Conservation (phyloP, 208 protist species). For the Crithidia expoeki region DNA sequence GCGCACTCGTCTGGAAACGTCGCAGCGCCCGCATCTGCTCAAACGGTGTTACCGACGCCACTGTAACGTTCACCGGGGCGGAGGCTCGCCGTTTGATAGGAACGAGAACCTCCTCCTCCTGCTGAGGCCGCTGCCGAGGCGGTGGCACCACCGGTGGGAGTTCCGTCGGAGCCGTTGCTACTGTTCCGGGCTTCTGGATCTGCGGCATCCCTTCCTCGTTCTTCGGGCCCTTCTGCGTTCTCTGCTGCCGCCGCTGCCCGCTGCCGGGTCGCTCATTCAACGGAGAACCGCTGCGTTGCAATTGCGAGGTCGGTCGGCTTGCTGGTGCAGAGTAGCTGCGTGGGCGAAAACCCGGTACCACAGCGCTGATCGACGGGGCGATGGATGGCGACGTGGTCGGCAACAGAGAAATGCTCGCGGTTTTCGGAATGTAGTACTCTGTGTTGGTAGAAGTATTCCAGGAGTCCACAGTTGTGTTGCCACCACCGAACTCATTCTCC, state of each 20-base stretch:
- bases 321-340: constrained; percentile 12
- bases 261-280: neutral
- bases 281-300: neutral
- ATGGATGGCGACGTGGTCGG: neutral
- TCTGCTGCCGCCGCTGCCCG: constrained; percentile 7
- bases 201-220: neutral
- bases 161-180: neutral
- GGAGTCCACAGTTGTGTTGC: neutral
- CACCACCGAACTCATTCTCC: constrained; percentile 10
- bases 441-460: neutral
- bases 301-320: neutral
- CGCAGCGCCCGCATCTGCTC: constrained; percentile 18
- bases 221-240: neutral
- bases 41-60: neutral
- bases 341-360: neutral
- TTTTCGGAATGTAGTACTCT: neutral
- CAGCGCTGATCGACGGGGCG: neutral
- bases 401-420: neutral
- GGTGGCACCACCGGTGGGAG: neutral
- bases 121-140: neutral
- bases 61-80: constrained; percentile 5
- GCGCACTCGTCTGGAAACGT: constrained; percentile 8
- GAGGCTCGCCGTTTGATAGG: constrained; percentile 2
- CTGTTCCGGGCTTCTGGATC: neutral
- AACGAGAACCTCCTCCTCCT: constrained; percentile 4